phyloP scores from a whole-genome alignment of 2,329 filamentous ascomycete genomes.

The Xylaria sp. region DNA sequence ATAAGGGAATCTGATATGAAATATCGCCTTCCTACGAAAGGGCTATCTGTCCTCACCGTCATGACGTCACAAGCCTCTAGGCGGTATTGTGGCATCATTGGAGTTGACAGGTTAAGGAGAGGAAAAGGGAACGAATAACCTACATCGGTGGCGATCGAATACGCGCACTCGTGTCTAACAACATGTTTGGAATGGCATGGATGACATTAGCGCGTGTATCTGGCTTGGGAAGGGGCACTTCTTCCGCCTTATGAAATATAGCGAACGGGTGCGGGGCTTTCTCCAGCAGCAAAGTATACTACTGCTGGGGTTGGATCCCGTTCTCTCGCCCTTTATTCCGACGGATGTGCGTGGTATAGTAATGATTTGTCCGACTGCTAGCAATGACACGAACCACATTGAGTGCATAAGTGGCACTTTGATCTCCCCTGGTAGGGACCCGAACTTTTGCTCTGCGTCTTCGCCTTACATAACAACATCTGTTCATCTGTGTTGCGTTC shows the following conservation, averaged over 20 bases:
- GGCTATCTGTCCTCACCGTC: constrained; percentile 21
- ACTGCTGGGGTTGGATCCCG: not conserved
- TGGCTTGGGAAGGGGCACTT: constrained; percentile 15
- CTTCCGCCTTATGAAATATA: constrained; percentile 6
- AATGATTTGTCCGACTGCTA: constrained; percentile 9
- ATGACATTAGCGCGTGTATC: constrained; percentile 19
- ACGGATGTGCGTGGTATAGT: constrained; percentile 16
- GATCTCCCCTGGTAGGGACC: constrained; percentile 17
- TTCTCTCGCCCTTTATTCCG: constrained; percentile 12
- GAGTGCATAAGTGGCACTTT: constrained; percentile 4
- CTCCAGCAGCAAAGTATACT: constrained; percentile 6
- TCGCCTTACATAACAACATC: constrained; percentile 19
- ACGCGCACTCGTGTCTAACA: constrained; percentile 26
- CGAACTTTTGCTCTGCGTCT: constrained; percentile 25
- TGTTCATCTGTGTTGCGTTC: constrained; percentile 20
- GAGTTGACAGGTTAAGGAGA: constrained; percentile 30
- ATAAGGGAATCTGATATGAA: constrained; percentile 25
- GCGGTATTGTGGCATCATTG: constrained; percentile 21
- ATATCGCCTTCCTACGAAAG: constrained; percentile 25
- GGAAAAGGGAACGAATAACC: constrained; percentile 21
- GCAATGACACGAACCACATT: constrained; percentile 21
- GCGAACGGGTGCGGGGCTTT: constrained; percentile 9
- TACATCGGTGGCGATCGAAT: constrained; percentile 11
- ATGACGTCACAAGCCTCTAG: constrained; percentile 8
- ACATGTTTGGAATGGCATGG: constrained; percentile 21